Conservation (phyloP, 345 rosid species). For the Hevea brasiliensis region DNA sequence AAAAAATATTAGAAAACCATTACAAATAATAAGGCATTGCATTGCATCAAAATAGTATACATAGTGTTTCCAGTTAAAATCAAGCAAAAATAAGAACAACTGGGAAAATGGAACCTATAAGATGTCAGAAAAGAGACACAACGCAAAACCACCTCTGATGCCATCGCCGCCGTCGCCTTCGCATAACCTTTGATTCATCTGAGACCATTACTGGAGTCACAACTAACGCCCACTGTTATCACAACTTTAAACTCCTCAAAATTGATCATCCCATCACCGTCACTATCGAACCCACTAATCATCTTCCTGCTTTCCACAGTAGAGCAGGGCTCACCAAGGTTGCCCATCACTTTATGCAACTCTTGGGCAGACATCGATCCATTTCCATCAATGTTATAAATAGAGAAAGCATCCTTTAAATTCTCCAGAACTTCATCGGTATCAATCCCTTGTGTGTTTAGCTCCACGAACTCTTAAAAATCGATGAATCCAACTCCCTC, state of each 20-base stretch:
- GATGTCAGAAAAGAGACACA: background rate
- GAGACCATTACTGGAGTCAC: conserved; percentile 8
- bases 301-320: conserved; percentile 76
- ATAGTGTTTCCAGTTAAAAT: too few relatives aligned
- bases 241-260: conserved; percentile 91
- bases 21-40: too few relatives aligned
- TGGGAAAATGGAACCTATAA: too few relatives aligned
- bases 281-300: conserved; percentile 82
- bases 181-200: background rate
- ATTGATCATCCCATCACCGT: conserved; percentile 80
- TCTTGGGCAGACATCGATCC: conserved; percentile 89
- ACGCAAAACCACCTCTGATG: background rate
- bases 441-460: conserved; percentile 73
- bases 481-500: conserved; percentile 76
- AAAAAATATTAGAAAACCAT: too few relatives aligned
- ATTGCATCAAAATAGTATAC: too few relatives aligned
- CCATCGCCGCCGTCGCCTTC: background rate
- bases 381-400: conserved; percentile 76
- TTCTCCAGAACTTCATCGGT: conserved; percentile 58
- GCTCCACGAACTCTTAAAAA: conserved; percentile 65
- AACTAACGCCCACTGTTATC: conserved; percentile 54
- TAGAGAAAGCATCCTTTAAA: conserved; percentile 75
- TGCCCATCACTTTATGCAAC: conserved; percentile 58
- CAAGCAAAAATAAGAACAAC: too few relatives aligned
- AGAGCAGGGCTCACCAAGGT: conserved; percentile 72